phyloP scores from a whole-genome alignment of 164 flowering plant genomes.

The Houttuynia cordata region DNA sequence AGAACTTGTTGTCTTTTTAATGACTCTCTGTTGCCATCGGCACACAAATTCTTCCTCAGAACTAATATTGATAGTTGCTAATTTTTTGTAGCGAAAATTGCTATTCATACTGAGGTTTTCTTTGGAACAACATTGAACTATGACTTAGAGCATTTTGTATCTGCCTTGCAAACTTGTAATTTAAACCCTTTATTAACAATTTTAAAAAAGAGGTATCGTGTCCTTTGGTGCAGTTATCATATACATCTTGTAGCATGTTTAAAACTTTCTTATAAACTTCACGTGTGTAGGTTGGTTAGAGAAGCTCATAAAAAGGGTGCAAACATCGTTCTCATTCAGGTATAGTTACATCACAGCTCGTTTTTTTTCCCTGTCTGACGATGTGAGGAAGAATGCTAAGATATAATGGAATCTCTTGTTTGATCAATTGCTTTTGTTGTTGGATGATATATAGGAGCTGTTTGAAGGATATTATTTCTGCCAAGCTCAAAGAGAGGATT shows the following conservation, averaged over 20 bases:
- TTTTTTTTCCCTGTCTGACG: no score
- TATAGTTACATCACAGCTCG: slow-evolving; percentile 7
- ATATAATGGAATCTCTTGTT: not conserved
- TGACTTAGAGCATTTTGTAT: not conserved
- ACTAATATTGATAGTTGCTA: not conserved
- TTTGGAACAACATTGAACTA: no score
- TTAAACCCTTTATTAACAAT: not conserved
- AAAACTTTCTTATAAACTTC: no score
- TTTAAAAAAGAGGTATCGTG: no score
- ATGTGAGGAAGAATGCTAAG: no score
- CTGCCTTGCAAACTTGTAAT: no score
- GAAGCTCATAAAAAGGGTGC: slow-evolving; percentile 83
- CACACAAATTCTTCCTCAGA: not conserved
- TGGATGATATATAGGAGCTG: slow-evolving; percentile 42
- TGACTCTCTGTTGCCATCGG: not conserved
- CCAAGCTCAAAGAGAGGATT: slow-evolving; percentile 96
- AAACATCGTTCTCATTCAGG: slow-evolving; percentile 88
- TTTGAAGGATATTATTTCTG: slow-evolving; percentile 98
- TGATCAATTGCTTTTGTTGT: not conserved
- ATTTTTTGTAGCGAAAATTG: not conserved
- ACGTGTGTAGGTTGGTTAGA: slow-evolving; percentile 60
- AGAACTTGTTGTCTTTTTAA: not conserved
- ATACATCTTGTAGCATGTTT: no score
- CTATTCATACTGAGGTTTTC: not conserved
- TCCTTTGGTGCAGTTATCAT: no score